A percentile compares a stretch with the other conserved stretches of the same genome.
phyloP scores from a whole-genome alignment of 192 early-diverging fungal species.

The Rhizophlyctis rosea region DNA sequence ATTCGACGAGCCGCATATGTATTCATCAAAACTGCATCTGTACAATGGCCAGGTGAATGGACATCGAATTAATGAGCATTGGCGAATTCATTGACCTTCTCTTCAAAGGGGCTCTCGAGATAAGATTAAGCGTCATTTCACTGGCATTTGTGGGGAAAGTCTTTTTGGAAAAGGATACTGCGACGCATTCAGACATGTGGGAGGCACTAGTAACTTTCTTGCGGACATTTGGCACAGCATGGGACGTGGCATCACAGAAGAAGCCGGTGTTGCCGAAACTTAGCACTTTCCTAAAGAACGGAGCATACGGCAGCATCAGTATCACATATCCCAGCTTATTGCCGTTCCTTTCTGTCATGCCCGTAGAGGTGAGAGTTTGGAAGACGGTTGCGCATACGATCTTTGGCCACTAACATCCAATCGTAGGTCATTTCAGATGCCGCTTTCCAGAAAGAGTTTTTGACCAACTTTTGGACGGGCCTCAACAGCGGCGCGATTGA shows the following conservation, averaged over 20 bases:
- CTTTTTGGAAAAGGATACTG: slow-evolving; percentile 72
- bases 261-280: slow-evolving; percentile 62
- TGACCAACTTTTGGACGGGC: slow-evolving; percentile 57
- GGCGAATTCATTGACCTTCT: no score
- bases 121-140: slow-evolving; percentile 15
- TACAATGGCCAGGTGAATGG: slow-evolving; percentile 35
- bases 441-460: slow-evolving; percentile 57
- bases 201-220: slow-evolving; percentile 79
- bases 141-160: slow-evolving; percentile 56
- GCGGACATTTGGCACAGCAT: slow-evolving; percentile 39
- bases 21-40: slow-evolving; percentile 50
- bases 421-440: slow-evolving; percentile 27
- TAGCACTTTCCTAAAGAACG: slow-evolving; percentile 64
- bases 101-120: no score
- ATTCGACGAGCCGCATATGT: slow-evolving; percentile 61
- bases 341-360: slow-evolving; percentile 65
- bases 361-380: slow-evolving; percentile 35
- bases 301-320: slow-evolving; percentile 60
- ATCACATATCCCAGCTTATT: slow-evolving; percentile 76
- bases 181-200: slow-evolving; percentile 80
- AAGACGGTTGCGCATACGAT: background rate
- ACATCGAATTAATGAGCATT: no score
- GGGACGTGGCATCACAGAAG: slow-evolving; percentile 49
- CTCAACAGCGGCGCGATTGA: slow-evolving; percentile 47
- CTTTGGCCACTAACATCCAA: background rate